A percentile compares a stretch with the other conserved stretches of the same genome.
Evolutionary conservation across 2,329 filamentous ascomycete species (phyloP).

Genomic region (Trichoderma endophyticum): DNA sequence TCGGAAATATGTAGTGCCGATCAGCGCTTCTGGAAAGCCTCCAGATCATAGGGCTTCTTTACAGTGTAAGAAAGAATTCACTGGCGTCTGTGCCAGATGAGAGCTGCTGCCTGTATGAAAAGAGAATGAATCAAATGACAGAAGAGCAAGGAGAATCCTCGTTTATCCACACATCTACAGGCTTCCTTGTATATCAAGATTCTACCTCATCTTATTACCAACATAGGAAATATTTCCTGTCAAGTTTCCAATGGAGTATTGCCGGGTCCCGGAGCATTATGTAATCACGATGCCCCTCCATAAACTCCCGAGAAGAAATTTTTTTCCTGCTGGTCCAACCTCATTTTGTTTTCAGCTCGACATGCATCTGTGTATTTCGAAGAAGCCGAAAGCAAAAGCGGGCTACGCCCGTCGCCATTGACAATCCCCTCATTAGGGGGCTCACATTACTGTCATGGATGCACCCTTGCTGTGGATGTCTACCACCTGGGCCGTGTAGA

Average conservation of each 20-base stretch:
- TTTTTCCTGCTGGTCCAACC: neutral
- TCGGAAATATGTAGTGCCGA: slow-evolving; percentile 15
- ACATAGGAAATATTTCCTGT: neutral
- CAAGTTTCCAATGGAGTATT: neutral
- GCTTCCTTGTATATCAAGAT: neutral
- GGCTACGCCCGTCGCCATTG: neutral
- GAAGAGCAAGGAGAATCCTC: neutral
- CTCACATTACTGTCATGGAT: neutral
- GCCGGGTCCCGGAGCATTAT: neutral
- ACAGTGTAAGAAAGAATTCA: neutral
- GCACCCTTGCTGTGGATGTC: neutral
- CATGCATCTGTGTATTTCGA: neutral
- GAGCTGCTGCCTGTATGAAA: neutral
- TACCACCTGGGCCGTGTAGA: neutral
- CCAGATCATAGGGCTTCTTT: neutral
- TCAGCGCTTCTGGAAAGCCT: neutral
- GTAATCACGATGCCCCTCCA: slow-evolving; percentile 6
- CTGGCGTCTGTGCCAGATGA: neutral
- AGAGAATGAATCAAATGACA: neutral
- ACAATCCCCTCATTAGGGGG: neutral
- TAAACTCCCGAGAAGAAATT: neutral
- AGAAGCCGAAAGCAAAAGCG: neutral
- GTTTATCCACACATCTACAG: neutral
- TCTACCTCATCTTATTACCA: neutral
- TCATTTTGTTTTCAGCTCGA: slow-evolving; percentile 11